Base-by-base conservation (phyloP, 1,284 basidiomycete species). In the Anthracocystis walkeri region DNA sequence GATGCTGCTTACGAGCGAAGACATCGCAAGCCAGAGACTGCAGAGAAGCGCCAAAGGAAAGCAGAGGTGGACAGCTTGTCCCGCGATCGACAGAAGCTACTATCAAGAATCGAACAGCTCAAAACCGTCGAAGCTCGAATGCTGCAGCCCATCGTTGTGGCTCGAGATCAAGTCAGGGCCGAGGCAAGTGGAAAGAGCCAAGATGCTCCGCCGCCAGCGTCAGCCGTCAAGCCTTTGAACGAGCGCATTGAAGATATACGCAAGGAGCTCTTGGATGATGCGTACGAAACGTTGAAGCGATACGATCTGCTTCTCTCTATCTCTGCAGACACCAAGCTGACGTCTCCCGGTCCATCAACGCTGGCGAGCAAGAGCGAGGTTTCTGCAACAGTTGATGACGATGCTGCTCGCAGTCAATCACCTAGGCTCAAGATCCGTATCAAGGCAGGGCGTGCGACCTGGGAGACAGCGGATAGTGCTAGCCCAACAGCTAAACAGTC, bases 51-150 rank as follows among this genome's bases (percentile, higher is more conserved):
- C 12, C 90, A 92, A 82, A 90, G 93, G 3, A 87, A 93, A 44
- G 89, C 93, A 60, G 94, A 96, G 86, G 92, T 93, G 85, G 94
- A 95, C 85, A 93, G 93, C 81, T 89, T 97, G 66, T 90, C 92
- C 83, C 91, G 93, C 73, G 93, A 94, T 81, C 92, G 94, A 72
- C 93, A 94, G 87, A 95, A 94, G 85, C 90, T 97, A 79, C 91
- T 92, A 80, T 90, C 93, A 80, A 90, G 94, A 35, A 92, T 95
- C 72, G 93, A 95, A 49, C 91, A 94, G 82, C 88, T 96, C 65
- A 90, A 89, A 69, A 88, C 87, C 20, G 91, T 92, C 89, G 92
- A 93, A 72, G 85, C 88, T 6, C 59, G 78, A 1, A 51, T 78
- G 58, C 67, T 81, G 12, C 59, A 71, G 38, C 72, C 78, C 10